Evolutionary conservation across 2,329 filamentous ascomycete genomes (phyloP), one percentile per base, ranked within the genome.

Genomic region (Fusarium ramigenum): DNA sequence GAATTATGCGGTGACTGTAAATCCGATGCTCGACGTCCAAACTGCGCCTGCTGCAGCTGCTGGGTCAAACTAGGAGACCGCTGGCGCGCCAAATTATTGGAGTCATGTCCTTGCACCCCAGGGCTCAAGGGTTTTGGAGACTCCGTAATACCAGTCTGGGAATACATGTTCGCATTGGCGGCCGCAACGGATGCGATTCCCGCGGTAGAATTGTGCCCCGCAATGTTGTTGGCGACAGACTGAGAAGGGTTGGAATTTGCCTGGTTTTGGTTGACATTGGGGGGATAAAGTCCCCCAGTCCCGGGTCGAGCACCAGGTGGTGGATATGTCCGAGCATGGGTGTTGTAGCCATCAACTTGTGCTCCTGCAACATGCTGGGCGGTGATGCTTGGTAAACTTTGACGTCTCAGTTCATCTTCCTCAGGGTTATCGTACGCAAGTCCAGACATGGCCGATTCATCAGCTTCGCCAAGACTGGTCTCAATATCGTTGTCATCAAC

Each of bases 81-180:
- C 71, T 91, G 90, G 64, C 90, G 86, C 46, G 84, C 78, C 40
- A 88, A 82, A 36, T 80, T 84, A 57, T 84, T 81, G 21, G 87
- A 82, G 73, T 90, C 89, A 56, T 92, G 85, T 25, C 86, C 79
- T 79, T 87, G 76, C 34, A 82, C 85, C 23, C 87, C 87, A n/a
- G 93, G 92, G 68, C 92, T 95, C 44, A 97, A 85, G 8, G 95
- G 92, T 79, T 95, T 97, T 1, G 95, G 94, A 74, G 93, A 97
- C 81, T 97, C 94, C 7, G 93, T 96, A 85, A 97, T 93, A 66
- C 85, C 88, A 60, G 89, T 88, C 72, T 94, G 91, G 14, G 90
- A 88, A 79, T 94, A 97, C 73, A 95, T 88, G 23, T 87, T 88
- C 52, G 85, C 84, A 66, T 84, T 86, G 50, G 84, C 84, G 46